Base-by-base conservation (phyloP, 805 yeast species). In the Metschnikowia proteae region DNA sequence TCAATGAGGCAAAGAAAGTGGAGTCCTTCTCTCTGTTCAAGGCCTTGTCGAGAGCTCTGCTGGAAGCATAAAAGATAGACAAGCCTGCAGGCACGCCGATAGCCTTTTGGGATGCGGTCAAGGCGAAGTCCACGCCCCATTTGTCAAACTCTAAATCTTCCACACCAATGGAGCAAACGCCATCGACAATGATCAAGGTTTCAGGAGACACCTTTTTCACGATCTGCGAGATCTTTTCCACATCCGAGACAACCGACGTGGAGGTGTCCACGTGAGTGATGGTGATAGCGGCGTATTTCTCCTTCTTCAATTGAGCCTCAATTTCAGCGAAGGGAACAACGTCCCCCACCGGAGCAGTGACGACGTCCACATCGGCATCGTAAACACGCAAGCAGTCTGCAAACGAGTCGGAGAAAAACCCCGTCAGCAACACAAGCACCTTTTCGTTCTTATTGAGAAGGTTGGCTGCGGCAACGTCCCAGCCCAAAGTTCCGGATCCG, bases 261-360 rank as follows among this genome's bases (percentile, higher is more conserved):
- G 97, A 89, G 39, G 98, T 94, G 67, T 94, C 99, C 34, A 94
- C 97, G 60, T 92, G 98, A 37, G 97, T 92, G 60, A 91, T 79
- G 42, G 96, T 88, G 58, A 92, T 76, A 46, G 87, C 78, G 54
- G 79, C 65, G 73, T 86, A 92, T 51, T 72, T 67, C 45, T 75
- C 73, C 6, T 66, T 47, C 50, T 67, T 62, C 64, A 91, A 75
- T 49, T 81, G 78, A 8, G 70, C 63, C 62, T 82, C 85, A 38
- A 91, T 70, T 43, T 71, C 65, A 2, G 67, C 76, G 25, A 81
- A 63, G 29, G 85, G 78, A 17, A 88, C 88, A 32, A 76, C 76
- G 49, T 78, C 85, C 48, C 97, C 98, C 48, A 87, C 74, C 30
- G 79, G 78, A 23, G 96, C 88, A 47, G 81, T 78, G 43, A 89